Base-by-base conservation (phyloP, 1,139 yeast genomes). In the Saccharomyces pastorianus region DNA sequence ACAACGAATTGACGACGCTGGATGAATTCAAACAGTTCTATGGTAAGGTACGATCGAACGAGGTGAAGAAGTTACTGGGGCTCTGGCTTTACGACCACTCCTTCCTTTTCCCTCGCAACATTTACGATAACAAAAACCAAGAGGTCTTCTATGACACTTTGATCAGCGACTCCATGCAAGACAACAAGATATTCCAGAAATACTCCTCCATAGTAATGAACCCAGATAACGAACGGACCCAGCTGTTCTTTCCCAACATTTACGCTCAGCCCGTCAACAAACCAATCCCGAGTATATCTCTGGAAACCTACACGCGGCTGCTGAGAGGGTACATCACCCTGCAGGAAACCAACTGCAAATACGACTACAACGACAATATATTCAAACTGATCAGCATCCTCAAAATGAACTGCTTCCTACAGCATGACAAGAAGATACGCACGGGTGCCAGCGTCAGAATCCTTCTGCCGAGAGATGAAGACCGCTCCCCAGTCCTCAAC, bases 1-100 rank as follows among this genome's bases (percentile, higher is more conserved):
- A 55, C 3, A 62, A 58, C 48, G 58, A 62, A 4, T 55, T 67
- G 58, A 53, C 55, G 6, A 58, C 58, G 6, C 38, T 65, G 6
- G 50, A 56, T 1, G 67, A 66, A 51, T 66, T 67, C 50, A 56
- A 58, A 27, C 29, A 54, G 3, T 53, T 64, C 42, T 66, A 66
- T 55, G 51, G 59, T 13, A 49, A 56, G 6, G 54, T 58, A 2
- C 47, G 52, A 5, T 51, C 57, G 9, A 27, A 41, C 3, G 61
- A 58, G 23, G 51, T 63, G 25, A 61, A 58, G 46, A 56, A 56
- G 9, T 14, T 50, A n/a, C 44, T 50, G 23, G 42, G 53, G 6
- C 31, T 50, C 17, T 49, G 52, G 51, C 52, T 52, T 32, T 48
- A 44, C 47, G 51, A 52, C 32, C 32, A 52, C 26, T 13, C 44